These are phyloP conservation scores for Fusarium mundagurra DNA, from an alignment of 2,329 filamentous ascomycete species.

Conservation along the genomic window DNA sequence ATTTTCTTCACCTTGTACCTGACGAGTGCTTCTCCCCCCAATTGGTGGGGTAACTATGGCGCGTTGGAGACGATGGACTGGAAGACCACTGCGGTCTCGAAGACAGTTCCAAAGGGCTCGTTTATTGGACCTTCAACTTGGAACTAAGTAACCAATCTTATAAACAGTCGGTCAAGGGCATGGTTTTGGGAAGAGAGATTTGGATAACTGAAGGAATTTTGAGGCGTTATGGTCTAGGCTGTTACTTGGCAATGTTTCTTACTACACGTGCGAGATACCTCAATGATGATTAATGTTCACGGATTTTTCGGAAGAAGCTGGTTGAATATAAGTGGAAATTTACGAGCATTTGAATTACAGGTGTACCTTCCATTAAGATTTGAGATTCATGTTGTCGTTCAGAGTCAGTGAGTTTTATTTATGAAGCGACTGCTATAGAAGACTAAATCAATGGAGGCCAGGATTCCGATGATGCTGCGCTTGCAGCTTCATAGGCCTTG, in stretches of 20 bases:
- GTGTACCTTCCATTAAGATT: neutral
- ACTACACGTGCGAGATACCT: conserved; percentile 40
- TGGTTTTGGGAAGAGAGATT: conserved; percentile 21
- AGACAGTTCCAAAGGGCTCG: conserved; percentile 53
- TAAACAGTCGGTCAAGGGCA: neutral
- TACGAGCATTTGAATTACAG: neutral
- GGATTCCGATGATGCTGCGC: too few relatives aligned
- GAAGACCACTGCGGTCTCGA: conserved; percentile 54
- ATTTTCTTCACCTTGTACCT: conserved; percentile 76
- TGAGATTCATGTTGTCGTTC: neutral
- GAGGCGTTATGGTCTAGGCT: conserved; percentile 35
- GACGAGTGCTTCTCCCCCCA: conserved; percentile 62
- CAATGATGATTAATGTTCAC: conserved; percentile 40
- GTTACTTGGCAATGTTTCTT: conserved; percentile 26
- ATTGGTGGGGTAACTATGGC: conserved; percentile 71
- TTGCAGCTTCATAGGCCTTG: too few relatives aligned
- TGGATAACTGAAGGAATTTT: conserved; percentile 10
- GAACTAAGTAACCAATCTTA: conserved; percentile 46
- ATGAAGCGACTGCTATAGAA: neutral
- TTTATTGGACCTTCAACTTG: conserved; percentile 63
- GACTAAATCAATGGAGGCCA: neutral
- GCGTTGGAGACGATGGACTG: conserved; percentile 60
- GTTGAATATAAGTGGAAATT: neutral
- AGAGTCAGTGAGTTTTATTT: neutral
- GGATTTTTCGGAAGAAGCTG: neutral